These are phyloP conservation scores for Coemansia sp. DNA, from an alignment of 192 early-diverging fungal genomes.

Conservation along the genomic window DNA sequence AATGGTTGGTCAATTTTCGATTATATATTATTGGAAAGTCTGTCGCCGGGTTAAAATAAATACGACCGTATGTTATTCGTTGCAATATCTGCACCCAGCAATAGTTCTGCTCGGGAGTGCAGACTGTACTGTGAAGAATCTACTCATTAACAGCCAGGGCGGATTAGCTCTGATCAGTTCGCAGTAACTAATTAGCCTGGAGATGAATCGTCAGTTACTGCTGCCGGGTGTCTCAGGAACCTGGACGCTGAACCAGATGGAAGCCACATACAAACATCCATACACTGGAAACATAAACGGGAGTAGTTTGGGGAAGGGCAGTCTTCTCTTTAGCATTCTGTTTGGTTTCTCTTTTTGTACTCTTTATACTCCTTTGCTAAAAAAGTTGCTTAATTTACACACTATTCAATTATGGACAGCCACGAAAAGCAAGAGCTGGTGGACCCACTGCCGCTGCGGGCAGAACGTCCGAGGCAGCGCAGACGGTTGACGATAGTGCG, in stretches of 20 bases:
- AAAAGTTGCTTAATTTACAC: neutral
- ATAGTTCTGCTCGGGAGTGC: too few relatives aligned
- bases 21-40: too few relatives aligned
- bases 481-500: conserved; percentile 15
- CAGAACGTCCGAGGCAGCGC: neutral
- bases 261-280: too few relatives aligned
- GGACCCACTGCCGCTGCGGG: neutral
- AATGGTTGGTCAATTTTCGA: too few relatives aligned
- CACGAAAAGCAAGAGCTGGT: conserved; percentile 8
- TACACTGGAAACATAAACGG: too few relatives aligned
- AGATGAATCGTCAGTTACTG: neutral
- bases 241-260: neutral
- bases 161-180: neutral
- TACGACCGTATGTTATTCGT: too few relatives aligned
- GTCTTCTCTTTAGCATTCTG: neutral
- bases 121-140: too few relatives aligned
- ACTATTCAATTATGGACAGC: neutral
- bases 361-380: neutral
- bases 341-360: neutral
- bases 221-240: neutral
- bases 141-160: too few relatives aligned
- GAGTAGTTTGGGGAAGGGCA: neutral
- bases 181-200: neutral
- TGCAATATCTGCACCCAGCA: too few relatives aligned
- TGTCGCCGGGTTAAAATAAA: too few relatives aligned